Evolutionary conservation across 2,329 filamentous ascomycete genomes (phyloP).

Genomic region (Raffaelea ambrosiae): DNA sequence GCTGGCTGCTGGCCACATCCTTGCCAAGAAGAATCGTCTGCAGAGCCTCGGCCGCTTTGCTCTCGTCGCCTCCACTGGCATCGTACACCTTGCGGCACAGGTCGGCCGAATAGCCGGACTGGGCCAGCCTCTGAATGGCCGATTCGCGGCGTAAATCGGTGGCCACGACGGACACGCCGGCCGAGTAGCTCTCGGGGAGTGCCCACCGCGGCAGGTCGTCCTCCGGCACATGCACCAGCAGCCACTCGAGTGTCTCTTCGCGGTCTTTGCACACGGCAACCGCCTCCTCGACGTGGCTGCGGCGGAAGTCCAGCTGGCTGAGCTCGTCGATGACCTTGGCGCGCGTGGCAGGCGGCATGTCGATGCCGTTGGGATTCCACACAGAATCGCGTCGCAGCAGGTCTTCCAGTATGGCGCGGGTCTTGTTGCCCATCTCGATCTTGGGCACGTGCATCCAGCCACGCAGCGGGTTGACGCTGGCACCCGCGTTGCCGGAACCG

Average conservation of each 20-base stretch:
- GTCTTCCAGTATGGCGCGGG: slow-evolving; percentile 68
- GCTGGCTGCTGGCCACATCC: slow-evolving; percentile 4
- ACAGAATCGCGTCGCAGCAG: slow-evolving; percentile 68
- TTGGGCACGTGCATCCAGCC: slow-evolving; percentile 81
- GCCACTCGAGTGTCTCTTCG: slow-evolving; percentile 91
- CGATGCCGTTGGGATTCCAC: slow-evolving; percentile 77
- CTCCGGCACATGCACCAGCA: slow-evolving; percentile 92
- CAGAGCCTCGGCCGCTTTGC: slow-evolving; percentile 66
- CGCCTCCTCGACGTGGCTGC: slow-evolving; percentile 83
- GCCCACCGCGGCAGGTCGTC: slow-evolving; percentile 93
- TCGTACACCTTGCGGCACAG: slow-evolving; percentile 74
- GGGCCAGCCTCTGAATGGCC: slow-evolving; percentile 70
- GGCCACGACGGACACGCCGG: slow-evolving; percentile 78
- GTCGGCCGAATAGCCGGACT: slow-evolving; percentile 78
- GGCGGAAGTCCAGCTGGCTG: slow-evolving; percentile 72
- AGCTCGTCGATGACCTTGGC: slow-evolving; percentile 63
- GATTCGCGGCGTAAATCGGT: slow-evolving; percentile 74
- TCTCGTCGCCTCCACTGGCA: slow-evolving; percentile 62
- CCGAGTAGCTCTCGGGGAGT: slow-evolving; percentile 82
- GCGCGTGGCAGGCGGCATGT: slow-evolving; percentile 51
- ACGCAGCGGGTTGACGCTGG: slow-evolving; percentile 40
- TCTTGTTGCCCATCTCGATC: slow-evolving; percentile 84
- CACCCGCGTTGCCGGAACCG: slow-evolving; percentile 14
- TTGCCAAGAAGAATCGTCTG: slow-evolving; percentile 57
- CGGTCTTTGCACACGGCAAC: slow-evolving; percentile 79